Conservation (phyloP, 352 stramenopile species). For the Globisporangium radiosum region DNA sequence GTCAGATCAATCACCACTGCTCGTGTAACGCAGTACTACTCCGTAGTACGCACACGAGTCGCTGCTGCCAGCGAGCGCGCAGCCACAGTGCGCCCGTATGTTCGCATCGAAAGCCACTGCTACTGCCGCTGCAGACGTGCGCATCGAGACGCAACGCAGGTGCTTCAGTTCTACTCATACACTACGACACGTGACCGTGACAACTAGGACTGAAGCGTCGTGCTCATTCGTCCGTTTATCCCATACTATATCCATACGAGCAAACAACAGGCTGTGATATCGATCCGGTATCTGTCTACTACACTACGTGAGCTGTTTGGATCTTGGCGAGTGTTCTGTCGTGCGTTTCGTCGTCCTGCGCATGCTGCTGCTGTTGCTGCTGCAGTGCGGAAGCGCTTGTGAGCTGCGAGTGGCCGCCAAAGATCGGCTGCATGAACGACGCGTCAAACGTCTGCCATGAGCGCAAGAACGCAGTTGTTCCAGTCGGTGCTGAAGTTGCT, state of each 20-base stretch:
- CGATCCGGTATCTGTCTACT: neutral
- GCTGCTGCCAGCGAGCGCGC: neutral
- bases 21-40: neutral
- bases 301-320: neutral
- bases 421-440: slow-evolving; percentile 77
- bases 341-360: no score
- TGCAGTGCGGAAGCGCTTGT: slow-evolving; percentile 4
- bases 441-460: slow-evolving; percentile 76
- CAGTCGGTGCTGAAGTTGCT: no score
- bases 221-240: neutral
- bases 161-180: neutral
- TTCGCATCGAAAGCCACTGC: neutral
- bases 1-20: neutral
- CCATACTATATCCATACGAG: no score
- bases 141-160: neutral
- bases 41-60: no score
- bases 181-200: no score
- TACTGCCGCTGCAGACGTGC: neutral
- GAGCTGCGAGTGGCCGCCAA: slow-evolving; percentile 43
- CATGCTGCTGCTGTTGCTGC: slow-evolving; percentile 11
- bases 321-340: neutral
- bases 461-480: slow-evolving; percentile 57
- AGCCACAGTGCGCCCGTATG: neutral
- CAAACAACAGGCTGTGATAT: no score
- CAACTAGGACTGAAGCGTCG: neutral